A percentile compares a stretch with the other conserved stretches of the same genome.
Conservation (phyloP, 208 protist genomes). For the Trichomonas gallinae region DNA sequence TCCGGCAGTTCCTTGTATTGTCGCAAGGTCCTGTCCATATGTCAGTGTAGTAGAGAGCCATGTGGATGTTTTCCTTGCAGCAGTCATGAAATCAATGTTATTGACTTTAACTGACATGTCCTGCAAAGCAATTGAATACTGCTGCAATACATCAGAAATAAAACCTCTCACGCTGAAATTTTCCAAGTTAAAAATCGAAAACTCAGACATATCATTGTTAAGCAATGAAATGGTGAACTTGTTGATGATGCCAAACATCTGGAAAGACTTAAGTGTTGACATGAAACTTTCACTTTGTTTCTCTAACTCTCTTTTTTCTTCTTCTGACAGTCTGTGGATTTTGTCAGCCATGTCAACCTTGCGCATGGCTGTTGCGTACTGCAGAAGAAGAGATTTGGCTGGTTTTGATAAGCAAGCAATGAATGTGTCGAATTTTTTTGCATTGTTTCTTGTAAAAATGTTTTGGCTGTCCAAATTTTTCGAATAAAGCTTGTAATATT, state of each 20-base stretch:
- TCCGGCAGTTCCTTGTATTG: neutral
- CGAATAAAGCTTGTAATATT: neutral
- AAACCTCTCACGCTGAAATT: neutral
- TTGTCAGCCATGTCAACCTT: neutral
- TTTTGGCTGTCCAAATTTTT: neutral
- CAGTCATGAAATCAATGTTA: neutral
- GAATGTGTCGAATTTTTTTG: neutral
- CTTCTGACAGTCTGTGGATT: neutral
- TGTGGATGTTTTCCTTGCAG: neutral
- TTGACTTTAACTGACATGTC: neutral
- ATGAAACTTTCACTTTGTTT: neutral
- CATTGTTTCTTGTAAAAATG: neutral
- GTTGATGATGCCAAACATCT: neutral
- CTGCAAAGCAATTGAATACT: neutral
- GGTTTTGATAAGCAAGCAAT: neutral
- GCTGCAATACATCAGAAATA: neutral
- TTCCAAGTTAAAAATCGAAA: neutral
- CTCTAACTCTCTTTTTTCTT: neutral
- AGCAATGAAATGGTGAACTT: neutral
- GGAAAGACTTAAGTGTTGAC: neutral
- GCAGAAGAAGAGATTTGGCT: neutral
- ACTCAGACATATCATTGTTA: neutral
- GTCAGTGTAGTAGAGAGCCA: neutral
- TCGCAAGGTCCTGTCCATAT: neutral
- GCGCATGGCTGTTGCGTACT: neutral